phyloP scores from a whole-genome alignment of 192 early-diverging fungal genomes.

The Rhizophagus sp. region DNA sequence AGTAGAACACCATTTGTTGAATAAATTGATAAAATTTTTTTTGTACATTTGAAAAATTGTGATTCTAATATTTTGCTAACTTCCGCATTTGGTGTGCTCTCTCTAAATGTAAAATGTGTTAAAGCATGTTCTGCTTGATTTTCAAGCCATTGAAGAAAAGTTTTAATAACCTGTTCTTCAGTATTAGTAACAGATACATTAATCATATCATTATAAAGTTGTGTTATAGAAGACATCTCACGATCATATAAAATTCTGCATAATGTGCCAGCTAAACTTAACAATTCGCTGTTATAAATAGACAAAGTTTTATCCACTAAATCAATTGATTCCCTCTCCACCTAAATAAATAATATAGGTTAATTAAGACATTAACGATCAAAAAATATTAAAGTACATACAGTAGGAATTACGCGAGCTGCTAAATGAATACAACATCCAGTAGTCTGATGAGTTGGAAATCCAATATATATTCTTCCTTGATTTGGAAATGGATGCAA shows the following conservation, averaged over 20 bases:
- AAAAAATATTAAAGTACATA: neutral
- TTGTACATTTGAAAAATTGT: constrained; percentile 58
- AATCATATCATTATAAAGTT: too few relatives aligned
- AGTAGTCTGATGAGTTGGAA: constrained; percentile 90
- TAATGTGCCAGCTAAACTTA: constrained; percentile 71
- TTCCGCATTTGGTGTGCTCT: constrained; percentile 67
- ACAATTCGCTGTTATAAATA: constrained; percentile 79
- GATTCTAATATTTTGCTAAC: constrained; percentile 62
- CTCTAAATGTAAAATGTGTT: constrained; percentile 64
- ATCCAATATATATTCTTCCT: constrained; percentile 86
- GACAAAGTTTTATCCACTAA: constrained; percentile 82
- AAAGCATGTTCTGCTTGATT: constrained; percentile 69
- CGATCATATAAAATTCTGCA: constrained; percentile 70
- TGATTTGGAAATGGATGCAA: constrained; percentile 74
- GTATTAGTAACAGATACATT: too few relatives aligned
- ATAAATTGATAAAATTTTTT: constrained; percentile 57
- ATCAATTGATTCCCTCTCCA: constrained; percentile 87
- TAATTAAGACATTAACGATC: too few relatives aligned
- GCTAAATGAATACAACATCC: constrained; percentile 80
- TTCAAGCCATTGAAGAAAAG: constrained; percentile 18
- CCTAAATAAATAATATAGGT: neutral
- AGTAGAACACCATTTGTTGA: constrained; percentile 65
- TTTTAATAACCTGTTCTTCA: too few relatives aligned
- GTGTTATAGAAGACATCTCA: too few relatives aligned
- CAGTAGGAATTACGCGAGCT: constrained; percentile 86